Base-by-base conservation (phyloP, 176 grass and related monocot species). In the Cenchrus fungigraminus region DNA sequence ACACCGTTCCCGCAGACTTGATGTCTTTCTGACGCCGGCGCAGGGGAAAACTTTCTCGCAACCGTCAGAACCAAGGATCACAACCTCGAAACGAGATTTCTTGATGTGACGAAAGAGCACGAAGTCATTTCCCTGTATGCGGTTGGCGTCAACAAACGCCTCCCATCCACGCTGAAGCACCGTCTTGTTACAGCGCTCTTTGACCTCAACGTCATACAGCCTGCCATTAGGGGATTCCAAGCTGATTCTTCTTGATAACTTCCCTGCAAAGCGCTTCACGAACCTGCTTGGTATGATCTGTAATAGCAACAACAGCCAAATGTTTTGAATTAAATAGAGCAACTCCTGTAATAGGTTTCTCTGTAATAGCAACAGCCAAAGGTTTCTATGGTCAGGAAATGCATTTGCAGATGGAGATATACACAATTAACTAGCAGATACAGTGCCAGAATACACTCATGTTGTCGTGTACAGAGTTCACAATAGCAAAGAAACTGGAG, bases 201-300 rank as follows among this genome's bases (percentile, higher is more conserved):
- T 58, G 6, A 91, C 44, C 74, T 82, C 61, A 60, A 92, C 84
- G 16, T 40, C 32, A 76, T 85, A 92, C 29, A 72, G 5, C 29
- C 14, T 44, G 16, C 93, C 85, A 70, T 53, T 74, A 64, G 88
- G 86, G 11, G 80, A 71, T 68, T 86, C 79, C 8, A 95, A 44
- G 34, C 82, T 70, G 20, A 95, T 67, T 12, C 44, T 53, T 65
- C 79, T 58, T 1, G 25, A 76, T 12, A 90, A 68, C 6, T 78
- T 59, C n/a, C 71, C 83, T 11, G 15, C 42, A 6, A 90, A 90
- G 43, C 69, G 37, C 8, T 67, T 88, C n/a, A 68, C 11, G 81
- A 92, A 92, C 47, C 67, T 69, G 29, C 85, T 67, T 58, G 91
- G 93, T 9, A 92, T 16, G 46, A 79, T 68, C 93, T 95, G 77